Percentiles rank a stretch among this genome's conserved stretches.
Evolutionary conservation across 140 eudicot species (phyloP).

Genomic region (Anethum foeniculum): DNA sequence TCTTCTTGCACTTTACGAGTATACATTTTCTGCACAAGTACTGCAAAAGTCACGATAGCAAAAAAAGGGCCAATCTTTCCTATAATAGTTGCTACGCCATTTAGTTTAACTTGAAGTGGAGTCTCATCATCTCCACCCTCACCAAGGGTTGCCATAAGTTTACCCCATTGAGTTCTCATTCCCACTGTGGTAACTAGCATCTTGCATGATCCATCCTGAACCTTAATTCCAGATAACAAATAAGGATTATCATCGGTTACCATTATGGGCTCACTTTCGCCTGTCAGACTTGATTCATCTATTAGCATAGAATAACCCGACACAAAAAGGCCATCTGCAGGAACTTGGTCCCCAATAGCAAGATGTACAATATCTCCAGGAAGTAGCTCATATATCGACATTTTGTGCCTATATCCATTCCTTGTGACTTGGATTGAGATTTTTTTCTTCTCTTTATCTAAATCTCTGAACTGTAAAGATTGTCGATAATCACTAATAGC

Average conservation of each 20-base stretch:
- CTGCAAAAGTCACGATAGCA: constrained; percentile 24
- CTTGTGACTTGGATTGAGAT: constrained; percentile 78
- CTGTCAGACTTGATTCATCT: constrained; percentile 90
- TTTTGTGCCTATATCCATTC: constrained; percentile 64
- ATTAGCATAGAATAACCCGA: constrained; percentile 80
- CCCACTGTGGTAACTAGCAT: constrained; percentile 81
- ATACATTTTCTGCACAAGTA: no score
- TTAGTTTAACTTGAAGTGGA: constrained; percentile 86
- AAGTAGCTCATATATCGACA: constrained; percentile 68
- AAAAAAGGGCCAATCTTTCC: constrained; percentile 87
- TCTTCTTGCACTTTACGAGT: no score
- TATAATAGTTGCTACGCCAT: constrained; percentile 89
- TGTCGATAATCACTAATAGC: constrained; percentile 94
- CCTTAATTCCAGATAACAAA: constrained; percentile 87
- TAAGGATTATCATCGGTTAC: constrained; percentile 70
- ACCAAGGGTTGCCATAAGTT: constrained; percentile 80
- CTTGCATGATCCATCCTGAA: constrained; percentile 95
- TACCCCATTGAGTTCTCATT: constrained; percentile 98
- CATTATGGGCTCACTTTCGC: constrained; percentile 87
- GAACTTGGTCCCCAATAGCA: constrained; percentile 90
- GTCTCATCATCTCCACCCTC: constrained; percentile 97
- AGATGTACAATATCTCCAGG: constrained; percentile 93
- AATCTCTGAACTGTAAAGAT: constrained; percentile 74
- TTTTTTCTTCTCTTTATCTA: constrained; percentile 94
- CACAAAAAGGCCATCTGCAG: constrained; percentile 94